Evolutionary conservation across 23 red algal genomes (phyloP).

Genomic region (Pyropia yezoensis): DNA sequence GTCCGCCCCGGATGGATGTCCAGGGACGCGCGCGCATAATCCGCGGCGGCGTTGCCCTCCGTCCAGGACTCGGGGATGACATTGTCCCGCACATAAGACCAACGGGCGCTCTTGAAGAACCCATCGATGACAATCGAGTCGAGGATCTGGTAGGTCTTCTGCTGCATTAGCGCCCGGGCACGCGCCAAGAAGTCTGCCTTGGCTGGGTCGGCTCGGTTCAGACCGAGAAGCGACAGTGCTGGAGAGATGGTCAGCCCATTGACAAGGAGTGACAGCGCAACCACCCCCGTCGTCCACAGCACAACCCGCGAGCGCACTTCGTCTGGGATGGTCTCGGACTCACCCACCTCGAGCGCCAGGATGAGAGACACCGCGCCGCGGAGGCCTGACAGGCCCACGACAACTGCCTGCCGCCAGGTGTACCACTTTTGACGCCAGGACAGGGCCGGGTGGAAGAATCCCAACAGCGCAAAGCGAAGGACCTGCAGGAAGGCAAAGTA

Average conservation of each 20-base stretch:
- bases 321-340: slow-evolving; percentile 24
- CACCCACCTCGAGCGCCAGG: slow-evolving; percentile 73
- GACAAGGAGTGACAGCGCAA: slow-evolving; percentile 58
- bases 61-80: slow-evolving; percentile 30
- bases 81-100: slow-evolving; percentile 54
- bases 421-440: slow-evolving; percentile 40
- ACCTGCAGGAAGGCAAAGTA: slow-evolving; percentile 70
- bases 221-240: slow-evolving; percentile 30
- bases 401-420: slow-evolving; percentile 46
- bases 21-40: no score
- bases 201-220: slow-evolving; percentile 46
- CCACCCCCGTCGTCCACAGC: slow-evolving; percentile 84
- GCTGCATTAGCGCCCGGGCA: slow-evolving; percentile 39
- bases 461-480: slow-evolving; percentile 62
- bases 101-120: slow-evolving; percentile 28
- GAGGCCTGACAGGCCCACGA: slow-evolving; percentile 59
- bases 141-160: slow-evolving; percentile 41
- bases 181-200: slow-evolving; percentile 59
- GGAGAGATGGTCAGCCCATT: slow-evolving; percentile 74
- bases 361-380: slow-evolving; percentile 84
- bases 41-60: no score
- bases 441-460: slow-evolving; percentile 62
- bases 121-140: slow-evolving; percentile 33
- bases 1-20: no score
- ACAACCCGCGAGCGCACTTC: slow-evolving; percentile 60